Percentiles rank a stretch among this genome's conserved stretches.
These are phyloP conservation scores for Chaetomidium leptoderma DNA, from an alignment of 495 filamentous ascomycete species.

Conservation along the genomic window DNA sequence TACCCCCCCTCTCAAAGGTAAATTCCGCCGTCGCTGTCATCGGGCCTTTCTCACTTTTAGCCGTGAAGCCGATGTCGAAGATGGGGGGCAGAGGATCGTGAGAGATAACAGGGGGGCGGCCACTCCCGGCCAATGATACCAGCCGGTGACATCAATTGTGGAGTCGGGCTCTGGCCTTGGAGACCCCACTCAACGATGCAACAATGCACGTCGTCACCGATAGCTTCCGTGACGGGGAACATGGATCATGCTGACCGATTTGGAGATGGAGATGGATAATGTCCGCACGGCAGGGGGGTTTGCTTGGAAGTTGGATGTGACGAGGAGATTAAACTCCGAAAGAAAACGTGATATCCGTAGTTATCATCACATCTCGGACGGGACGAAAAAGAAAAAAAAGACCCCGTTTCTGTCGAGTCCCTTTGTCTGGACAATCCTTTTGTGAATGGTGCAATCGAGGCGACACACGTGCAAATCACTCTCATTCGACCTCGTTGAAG, in stretches of 20 bases:
- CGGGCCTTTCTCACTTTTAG: conserved; percentile 19
- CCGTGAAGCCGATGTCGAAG: conserved; percentile 13
- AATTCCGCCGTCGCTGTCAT: conserved; percentile 12
- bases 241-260: conserved; percentile 15
- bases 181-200: conserved; percentile 7
- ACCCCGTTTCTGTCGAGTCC: not conserved
- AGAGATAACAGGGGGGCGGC: too few relatives aligned
- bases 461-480: conserved; percentile 7
- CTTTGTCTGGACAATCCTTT: conserved; percentile 3
- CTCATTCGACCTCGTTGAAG: not conserved
- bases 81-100: not conserved
- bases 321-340: conserved; percentile 8
- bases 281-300: not conserved
- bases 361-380: not conserved
- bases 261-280: conserved; percentile 8
- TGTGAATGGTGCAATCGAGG: conserved; percentile 12
- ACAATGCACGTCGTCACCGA: conserved; percentile 21
- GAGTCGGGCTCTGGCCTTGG: not conserved
- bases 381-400: not conserved
- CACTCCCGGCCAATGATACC: too few relatives aligned
- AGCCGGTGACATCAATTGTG: too few relatives aligned
- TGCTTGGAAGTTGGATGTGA: conserved; percentile 2
- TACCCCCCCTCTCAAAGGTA: not conserved
- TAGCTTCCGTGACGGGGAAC: conserved; percentile 23
- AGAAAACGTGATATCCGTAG: conserved; percentile 6